Evolutionary conservation across 83 land plant species (phyloP), one percentile per base, ranked within the genome.

Genomic region (Picea engelmannii): DNA sequence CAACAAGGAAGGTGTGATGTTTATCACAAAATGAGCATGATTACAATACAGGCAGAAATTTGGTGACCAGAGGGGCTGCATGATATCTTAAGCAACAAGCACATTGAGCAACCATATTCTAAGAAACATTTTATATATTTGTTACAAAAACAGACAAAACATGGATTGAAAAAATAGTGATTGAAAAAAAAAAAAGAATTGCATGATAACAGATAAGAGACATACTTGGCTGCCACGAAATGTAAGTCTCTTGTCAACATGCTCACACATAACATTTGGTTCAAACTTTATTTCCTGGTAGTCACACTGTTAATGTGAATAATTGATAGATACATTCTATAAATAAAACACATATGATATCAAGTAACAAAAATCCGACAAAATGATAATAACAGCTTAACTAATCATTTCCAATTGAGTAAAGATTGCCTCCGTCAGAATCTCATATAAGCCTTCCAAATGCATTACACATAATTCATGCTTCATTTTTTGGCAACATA

Each of bases 201-300:
- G 7, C 15, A 79, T 15, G 15, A 61, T 11, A 49, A 27, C 18
- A 58, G 62, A 58, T 52, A 18, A 70, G 59, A 65, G n/a, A 76
- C 62, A 25, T 81, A 98, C 99, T 96, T 98, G 99, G 83, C 96
- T 92, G n/a, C 89, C 86, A 59, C 90, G 90, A 76, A 98, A 98
- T 18, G 98, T 85, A 4, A 81, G 38, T 80, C 86, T 89, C 88
- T 89, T 96, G 85, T 96, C 96, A 68, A 98, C 87, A 73, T 84
- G 98, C 79, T 96, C 98, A 80, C 99, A 98, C 99, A 96, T 98
- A 17, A 98, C 99, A 89, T 83, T 84, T 38, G 99, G 99, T 64
- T 98, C 99, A 86, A 98, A 96, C 88, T 98, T 96, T 79, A 98
- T 96, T 80, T 98, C 99, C 99, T 97, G 88, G 16, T 65, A 2